Base-by-base conservation (phyloP, 257 asterid genomes). In the Solanum ossicruentum region DNA sequence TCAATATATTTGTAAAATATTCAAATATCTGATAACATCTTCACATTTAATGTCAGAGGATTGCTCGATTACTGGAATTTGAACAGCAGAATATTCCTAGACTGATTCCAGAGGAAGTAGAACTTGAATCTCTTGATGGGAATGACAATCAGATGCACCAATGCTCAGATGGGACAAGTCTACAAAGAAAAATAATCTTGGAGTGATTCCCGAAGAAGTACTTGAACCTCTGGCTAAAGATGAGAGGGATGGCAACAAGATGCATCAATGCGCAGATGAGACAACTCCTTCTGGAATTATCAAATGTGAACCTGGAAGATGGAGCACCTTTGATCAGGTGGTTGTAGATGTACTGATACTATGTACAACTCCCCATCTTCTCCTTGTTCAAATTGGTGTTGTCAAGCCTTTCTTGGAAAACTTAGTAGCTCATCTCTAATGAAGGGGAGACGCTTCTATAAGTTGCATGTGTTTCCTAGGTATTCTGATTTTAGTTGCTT, bases 131-230 rank as follows among this genome's bases (percentile, higher is more conserved):
- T 70, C 28, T 70, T 2, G 54, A 70, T 18, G 0, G 5, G 32
- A 20, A 41, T 41, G 79, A 10, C 32, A 70, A 70, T 39, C 28
- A 70, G 23, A 10, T 10, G 67, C 66, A 87, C 86, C 86, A 47
- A 79, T 83, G 86, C 23, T 21, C 93, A 92, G 84, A 90, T 55
- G 89, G 91, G 78, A 90, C 84, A 81, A 87, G 87, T 10, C 90
- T 93, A 32, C 92, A 92, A 86, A 81, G 6, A 85, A 84, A 71
- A 86, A 82, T 86, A 82, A 84, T 58, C 97, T 96, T 9, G 75
- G 13, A 36, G 95, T 93, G 84, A 92, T 88, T 80, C 93, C 94
- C 2, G 97, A 92, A 11, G 66, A 56, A 43, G 47, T 66, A 77
- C 84, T 85, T 65, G 87, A 88, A 81, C 73, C 28, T 72, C 32